phyloP scores from a whole-genome alignment of 768 basidiomycete species.

The Vararia minispora region DNA sequence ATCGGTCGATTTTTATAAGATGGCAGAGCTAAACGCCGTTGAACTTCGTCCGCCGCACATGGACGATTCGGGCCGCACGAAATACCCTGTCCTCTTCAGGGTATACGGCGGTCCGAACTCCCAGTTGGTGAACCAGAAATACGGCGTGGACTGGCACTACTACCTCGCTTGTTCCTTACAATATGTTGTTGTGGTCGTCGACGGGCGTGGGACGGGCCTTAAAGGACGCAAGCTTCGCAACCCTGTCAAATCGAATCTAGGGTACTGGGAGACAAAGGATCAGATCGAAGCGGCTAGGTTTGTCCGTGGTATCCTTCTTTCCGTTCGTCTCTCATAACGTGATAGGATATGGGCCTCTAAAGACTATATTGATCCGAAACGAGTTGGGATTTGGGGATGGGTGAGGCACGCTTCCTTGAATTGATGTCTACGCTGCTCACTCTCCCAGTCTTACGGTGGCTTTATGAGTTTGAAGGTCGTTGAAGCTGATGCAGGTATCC shows the following conservation, averaged over 20 bases:
- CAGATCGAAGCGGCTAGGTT: constrained; percentile 84
- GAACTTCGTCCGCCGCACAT: constrained; percentile 88
- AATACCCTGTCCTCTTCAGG: constrained; percentile 88
- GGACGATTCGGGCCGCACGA: constrained; percentile 91
- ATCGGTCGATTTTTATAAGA: constrained; percentile 6
- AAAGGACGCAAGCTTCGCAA: constrained; percentile 80
- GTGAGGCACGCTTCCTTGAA: constrained; percentile 32
- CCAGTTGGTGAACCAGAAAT: constrained; percentile 64
- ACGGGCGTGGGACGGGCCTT: constrained; percentile 90
- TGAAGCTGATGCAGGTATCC: constrained; percentile 83
- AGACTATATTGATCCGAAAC: constrained; percentile 75
- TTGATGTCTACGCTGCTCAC: neutral
- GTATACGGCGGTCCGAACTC: constrained; percentile 90
- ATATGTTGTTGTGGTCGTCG: constrained; percentile 81
- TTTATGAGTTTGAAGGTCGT: constrained; percentile 92
- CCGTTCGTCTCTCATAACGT: neutral
- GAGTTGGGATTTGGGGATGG: constrained; percentile 98
- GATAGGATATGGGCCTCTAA: constrained; percentile 72
- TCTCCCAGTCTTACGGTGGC: constrained; percentile 78
- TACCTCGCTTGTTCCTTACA: constrained; percentile 73
- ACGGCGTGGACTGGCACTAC: constrained; percentile 73
- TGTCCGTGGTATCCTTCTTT: constrained; percentile 17
- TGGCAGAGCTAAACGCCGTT: constrained; percentile 73
- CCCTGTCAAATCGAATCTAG: constrained; percentile 80
- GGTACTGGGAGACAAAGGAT: constrained; percentile 81